phyloP scores from a whole-genome alignment of 2,329 filamentous ascomycete genomes.

The Verticillium longisporum region DNA sequence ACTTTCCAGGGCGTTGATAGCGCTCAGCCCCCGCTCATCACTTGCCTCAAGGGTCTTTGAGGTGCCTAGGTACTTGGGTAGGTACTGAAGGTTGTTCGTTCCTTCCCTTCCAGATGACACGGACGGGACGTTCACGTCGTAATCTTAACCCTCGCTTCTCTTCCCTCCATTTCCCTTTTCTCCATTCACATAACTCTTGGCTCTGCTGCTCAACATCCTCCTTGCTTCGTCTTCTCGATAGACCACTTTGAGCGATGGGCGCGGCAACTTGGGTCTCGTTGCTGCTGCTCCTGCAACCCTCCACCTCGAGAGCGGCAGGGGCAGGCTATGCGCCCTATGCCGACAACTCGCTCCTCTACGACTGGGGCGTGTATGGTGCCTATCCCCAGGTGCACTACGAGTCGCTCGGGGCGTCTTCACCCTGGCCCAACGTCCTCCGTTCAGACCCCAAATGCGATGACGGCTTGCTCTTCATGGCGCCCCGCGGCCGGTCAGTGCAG shows the following conservation, averaged over 20 bases:
- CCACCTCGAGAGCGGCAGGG: background rate
- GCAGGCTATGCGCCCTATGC: background rate
- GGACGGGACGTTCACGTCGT: too few relatives aligned
- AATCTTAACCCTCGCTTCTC: too few relatives aligned
- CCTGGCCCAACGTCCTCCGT: conserved; percentile 22
- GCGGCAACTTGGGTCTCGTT: background rate
- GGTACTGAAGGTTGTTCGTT: too few relatives aligned
- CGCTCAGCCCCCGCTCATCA: too few relatives aligned
- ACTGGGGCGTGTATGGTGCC: conserved; percentile 16
- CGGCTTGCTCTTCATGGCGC: conserved; percentile 30
- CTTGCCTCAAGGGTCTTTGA: too few relatives aligned
- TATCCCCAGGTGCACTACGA: conserved; percentile 13
- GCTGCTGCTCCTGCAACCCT: background rate
- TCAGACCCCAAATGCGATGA: conserved; percentile 25
- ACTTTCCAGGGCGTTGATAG: too few relatives aligned
- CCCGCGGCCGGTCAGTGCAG: conserved; percentile 24
- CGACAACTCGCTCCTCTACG: conserved; percentile 7
- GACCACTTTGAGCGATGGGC: background rate
- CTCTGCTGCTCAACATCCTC: background rate
- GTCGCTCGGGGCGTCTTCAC: conserved; percentile 16
- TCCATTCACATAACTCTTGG: too few relatives aligned
- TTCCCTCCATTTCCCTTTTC: too few relatives aligned
- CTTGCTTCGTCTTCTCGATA: too few relatives aligned
- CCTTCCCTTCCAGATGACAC: too few relatives aligned
- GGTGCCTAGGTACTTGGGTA: too few relatives aligned